Conservation (phyloP, 2,329 filamentous ascomycete species). For the Nemania serpens region DNA sequence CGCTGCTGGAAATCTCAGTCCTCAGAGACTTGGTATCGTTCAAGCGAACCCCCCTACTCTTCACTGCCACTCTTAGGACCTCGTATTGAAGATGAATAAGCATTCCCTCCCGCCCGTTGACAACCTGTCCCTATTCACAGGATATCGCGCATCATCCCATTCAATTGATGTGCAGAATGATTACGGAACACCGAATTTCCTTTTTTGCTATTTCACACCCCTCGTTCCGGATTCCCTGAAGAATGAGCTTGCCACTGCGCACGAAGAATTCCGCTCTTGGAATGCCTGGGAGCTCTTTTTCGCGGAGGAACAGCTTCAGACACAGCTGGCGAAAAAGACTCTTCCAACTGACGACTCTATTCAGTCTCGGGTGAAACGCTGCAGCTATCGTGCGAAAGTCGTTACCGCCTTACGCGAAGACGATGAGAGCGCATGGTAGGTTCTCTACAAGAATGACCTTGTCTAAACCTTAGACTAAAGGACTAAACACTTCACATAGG, state of each 20-base stretch:
- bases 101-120: no score
- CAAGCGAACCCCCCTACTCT: no score
- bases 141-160: no score
- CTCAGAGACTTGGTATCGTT: no score
- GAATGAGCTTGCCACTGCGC: not conserved
- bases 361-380: not conserved
- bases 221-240: not conserved
- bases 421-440: not conserved
- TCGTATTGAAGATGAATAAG: no score
- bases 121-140: no score
- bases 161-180: not conserved
- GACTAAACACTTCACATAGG: no score
- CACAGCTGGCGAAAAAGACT: not conserved
- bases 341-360: not conserved
- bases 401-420: not conserved
- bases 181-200: not conserved
- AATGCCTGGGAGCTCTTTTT: not conserved
- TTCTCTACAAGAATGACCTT: not conserved
- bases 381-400: not conserved
- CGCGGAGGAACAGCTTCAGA: not conserved
- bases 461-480: no score
- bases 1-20: no score
- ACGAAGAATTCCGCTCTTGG: not conserved
- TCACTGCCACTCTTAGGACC: no score
- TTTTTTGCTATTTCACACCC: not conserved